Conservation (phyloP, 2,329 filamentous ascomycete species). For the Epichloe sp. region DNA sequence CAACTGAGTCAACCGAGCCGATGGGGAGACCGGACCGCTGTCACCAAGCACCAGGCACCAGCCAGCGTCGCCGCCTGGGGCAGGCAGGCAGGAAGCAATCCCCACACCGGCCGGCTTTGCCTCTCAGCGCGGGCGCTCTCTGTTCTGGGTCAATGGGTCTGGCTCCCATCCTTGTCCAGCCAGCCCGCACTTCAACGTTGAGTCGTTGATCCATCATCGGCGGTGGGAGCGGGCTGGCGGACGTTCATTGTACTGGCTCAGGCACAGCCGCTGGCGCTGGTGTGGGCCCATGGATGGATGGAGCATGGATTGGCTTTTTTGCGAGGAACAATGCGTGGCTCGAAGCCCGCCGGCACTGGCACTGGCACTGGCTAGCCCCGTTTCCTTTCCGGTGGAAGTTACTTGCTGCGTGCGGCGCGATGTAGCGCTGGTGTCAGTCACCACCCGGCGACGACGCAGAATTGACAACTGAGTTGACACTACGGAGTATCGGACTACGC, state of each 20-base stretch:
- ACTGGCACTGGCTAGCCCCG: no score
- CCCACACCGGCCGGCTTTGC: not conserved
- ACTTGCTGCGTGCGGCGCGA: no score
- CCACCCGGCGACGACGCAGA: no score
- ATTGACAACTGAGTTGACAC: no score
- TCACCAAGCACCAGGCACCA: not conserved
- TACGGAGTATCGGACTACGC: no score
- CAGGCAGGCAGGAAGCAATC: not conserved
- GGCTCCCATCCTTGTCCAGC: not conserved
- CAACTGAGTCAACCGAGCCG: no score
- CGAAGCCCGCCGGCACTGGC: no score
- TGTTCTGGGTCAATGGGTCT: not conserved
- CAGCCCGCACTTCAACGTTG: no score
- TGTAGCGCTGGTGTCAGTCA: no score
- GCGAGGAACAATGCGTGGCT: not conserved
- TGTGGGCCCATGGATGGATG: not conserved
- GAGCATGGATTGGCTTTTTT: not conserved
- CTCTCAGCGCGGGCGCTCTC: not conserved
- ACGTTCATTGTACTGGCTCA: not conserved
- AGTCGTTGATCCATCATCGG: not conserved
- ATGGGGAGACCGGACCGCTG: not conserved
- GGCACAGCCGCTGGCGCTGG: conserved; percentile 1
- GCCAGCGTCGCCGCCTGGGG: not conserved
- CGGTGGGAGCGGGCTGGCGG: not conserved
- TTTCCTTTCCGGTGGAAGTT: no score